phyloP scores from a whole-genome alignment of 108 stramenopile genomes.

The Fragilariopsis cylindrus region DNA sequence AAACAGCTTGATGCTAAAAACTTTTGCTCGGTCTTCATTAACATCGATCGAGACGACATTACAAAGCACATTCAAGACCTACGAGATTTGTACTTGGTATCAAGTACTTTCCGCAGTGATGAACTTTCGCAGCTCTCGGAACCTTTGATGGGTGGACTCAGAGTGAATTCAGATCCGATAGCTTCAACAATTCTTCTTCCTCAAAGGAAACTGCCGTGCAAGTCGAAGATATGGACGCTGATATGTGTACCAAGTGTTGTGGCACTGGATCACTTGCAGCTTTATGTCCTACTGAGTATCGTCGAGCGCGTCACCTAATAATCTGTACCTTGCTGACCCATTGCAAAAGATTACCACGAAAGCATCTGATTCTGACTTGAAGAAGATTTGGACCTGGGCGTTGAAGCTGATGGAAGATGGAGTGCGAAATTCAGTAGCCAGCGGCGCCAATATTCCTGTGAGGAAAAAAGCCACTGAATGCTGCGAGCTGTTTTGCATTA shows the following conservation, averaged over 20 bases:
- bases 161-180: too few species aligned
- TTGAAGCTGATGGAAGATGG: conserved; percentile 68
- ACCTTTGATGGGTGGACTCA: not conserved
- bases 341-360: conserved; percentile 14
- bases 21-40: conserved; percentile 2
- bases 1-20: not conserved
- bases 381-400: conserved; percentile 46
- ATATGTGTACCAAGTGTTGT: conserved; percentile 16
- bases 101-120: not conserved
- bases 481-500: conserved; percentile 21
- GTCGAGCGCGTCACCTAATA: conserved; percentile 36
- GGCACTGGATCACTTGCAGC: conserved; percentile 57
- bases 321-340: conserved; percentile 60
- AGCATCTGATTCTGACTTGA: not conserved
- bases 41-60: not conserved
- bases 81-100: not conserved
- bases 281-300: conserved; percentile 54
- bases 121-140: not conserved
- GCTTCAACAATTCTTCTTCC: not conserved
- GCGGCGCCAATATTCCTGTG: not conserved
- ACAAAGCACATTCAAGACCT: not conserved
- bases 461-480: conserved; percentile 19
- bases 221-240: conserved; percentile 18
- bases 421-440: conserved; percentile 41
- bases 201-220: conserved; percentile 1